Conservation (phyloP, 345 rosid species). For the Kernera saxatilis region DNA sequence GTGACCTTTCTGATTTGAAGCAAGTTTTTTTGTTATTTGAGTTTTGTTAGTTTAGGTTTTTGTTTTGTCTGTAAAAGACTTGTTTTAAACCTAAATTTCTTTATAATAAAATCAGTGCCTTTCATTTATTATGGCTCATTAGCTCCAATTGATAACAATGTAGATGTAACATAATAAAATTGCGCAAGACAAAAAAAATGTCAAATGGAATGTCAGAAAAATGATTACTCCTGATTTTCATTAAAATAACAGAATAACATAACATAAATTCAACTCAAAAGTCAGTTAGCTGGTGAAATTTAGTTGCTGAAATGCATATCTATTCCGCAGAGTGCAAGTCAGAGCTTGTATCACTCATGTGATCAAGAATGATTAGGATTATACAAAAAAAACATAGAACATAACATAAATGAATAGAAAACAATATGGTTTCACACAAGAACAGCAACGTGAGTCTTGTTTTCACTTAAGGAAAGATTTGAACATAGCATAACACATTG, state of each 20-base stretch:
- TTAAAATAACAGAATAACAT: not conserved
- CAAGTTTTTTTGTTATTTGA: conserved; percentile 11
- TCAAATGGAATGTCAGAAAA: no score
- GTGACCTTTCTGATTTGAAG: not conserved
- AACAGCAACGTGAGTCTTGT: not conserved
- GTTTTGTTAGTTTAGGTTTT: conserved; percentile 4
- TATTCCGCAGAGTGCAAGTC: not conserved
- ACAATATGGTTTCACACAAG: not conserved
- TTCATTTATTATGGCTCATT: not conserved
- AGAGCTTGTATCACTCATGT: no score
- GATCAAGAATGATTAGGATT: not conserved
- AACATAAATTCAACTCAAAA: not conserved
- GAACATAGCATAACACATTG: not conserved
- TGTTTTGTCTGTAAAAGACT: conserved; percentile 22
- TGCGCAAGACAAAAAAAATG: no score
- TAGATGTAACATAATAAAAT: not conserved
- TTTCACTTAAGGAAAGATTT: conserved; percentile 9
- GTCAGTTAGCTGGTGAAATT: not conserved
- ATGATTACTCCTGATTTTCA: not conserved
- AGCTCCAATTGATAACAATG: not conserved
- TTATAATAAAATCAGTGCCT: conserved; percentile 12
- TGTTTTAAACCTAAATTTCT: not conserved
- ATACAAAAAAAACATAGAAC: not conserved
- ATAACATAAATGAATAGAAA: not conserved
- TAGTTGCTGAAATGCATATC: not conserved